These are phyloP conservation scores for Mallotus repandus DNA, from an alignment of 441 rosid genomes.

Conservation along the genomic window DNA sequence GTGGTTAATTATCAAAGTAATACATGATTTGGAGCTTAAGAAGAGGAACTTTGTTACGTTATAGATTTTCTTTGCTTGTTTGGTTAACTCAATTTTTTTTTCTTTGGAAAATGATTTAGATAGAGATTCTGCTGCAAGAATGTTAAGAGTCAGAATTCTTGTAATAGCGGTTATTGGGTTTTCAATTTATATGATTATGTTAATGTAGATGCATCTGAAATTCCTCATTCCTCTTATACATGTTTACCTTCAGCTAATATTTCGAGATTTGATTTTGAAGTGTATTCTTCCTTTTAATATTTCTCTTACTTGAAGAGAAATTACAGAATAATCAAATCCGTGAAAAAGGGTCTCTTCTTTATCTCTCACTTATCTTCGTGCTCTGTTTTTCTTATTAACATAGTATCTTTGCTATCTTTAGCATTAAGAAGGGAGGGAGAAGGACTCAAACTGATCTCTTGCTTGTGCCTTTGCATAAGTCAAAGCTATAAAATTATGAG, in stretches of 20 bases:
- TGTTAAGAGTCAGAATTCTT: neutral
- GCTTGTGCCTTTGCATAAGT: neutral
- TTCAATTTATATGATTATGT: neutral
- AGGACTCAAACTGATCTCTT: neutral
- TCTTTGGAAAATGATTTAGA: neutral
- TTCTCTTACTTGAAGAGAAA: neutral
- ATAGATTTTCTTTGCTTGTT: neutral
- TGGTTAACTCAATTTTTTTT: neutral
- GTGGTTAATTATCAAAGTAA: neutral
- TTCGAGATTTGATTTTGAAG: neutral
- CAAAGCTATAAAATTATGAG: neutral
- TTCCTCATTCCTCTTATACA: neutral
- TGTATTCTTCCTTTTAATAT: neutral
- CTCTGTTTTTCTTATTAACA: too few relatives aligned
- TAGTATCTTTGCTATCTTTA: neutral
- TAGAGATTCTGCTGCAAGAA: neutral
- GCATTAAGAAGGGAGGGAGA: neutral
- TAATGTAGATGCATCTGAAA: neutral
- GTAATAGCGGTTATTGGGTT: neutral
- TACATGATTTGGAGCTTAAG: neutral
- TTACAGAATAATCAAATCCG: neutral
- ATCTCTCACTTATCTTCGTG: neutral
- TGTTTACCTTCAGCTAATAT: neutral
- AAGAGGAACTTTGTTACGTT: neutral
- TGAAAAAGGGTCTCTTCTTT: neutral